Evolutionary conservation across 192 early-diverging fungal species (phyloP).

Genomic region (Coemansia sp.): DNA sequence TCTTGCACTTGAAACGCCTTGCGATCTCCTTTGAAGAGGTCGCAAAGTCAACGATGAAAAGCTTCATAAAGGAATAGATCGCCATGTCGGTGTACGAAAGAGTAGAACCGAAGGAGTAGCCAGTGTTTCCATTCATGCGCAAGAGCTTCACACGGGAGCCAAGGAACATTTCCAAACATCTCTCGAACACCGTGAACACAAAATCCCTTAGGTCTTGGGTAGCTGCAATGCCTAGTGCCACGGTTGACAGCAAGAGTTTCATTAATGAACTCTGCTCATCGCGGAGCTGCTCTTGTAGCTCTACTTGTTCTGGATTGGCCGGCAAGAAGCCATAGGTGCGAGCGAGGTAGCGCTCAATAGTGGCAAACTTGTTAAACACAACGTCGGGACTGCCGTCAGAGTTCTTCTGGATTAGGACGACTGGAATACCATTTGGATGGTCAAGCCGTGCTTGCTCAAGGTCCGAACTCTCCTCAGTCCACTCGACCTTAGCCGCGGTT

Average conservation of each 20-base stretch:
- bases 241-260: background rate
- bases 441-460: constrained; percentile 27
- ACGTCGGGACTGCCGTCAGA: constrained; percentile 23
- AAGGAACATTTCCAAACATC: constrained; percentile 22
- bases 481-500: constrained; percentile 42
- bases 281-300: constrained; percentile 23
- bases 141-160: constrained; percentile 42
- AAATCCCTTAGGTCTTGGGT: background rate
- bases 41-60: constrained; percentile 1
- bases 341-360: constrained; percentile 60
- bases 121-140: constrained; percentile 58
- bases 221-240: too few species aligned
- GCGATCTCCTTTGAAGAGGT: constrained; percentile 1
- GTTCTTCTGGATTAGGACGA: constrained; percentile 28
- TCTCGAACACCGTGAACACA: constrained; percentile 14
- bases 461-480: constrained; percentile 29
- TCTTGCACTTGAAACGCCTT: constrained; percentile 6
- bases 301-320: constrained; percentile 27
- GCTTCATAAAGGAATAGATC: constrained; percentile 23
- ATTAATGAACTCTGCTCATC: background rate
- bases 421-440: constrained; percentile 36
- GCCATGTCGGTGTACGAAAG: constrained; percentile 52
- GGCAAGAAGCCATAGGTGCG: constrained; percentile 53
- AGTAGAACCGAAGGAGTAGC: constrained; percentile 51
- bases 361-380: constrained; percentile 40